Evolutionary conservation across 768 basidiomycete genomes (phyloP).

Genomic region (Boletus vinaceobasis): DNA sequence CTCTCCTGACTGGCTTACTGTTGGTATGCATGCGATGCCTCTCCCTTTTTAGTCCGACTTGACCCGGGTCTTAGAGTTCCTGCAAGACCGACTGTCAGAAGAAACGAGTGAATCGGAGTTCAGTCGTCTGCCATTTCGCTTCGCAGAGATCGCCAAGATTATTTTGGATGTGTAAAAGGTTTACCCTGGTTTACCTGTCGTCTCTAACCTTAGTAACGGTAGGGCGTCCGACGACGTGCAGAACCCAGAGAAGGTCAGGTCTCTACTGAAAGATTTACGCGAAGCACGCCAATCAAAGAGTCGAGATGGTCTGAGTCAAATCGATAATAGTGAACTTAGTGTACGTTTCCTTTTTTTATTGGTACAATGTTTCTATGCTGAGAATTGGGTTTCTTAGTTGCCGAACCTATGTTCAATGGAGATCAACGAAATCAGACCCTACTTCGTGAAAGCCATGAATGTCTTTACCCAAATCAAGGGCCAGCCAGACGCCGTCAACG

Average conservation of each 20-base stretch:
- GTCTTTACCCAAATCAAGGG: constrained; percentile 56
- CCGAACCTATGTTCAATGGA: constrained; percentile 87
- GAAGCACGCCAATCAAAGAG: constrained; percentile 95
- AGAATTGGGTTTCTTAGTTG: constrained; percentile 44
- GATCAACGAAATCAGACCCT: constrained; percentile 90
- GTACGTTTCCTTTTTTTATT: constrained; percentile 42
- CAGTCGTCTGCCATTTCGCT: constrained; percentile 80
- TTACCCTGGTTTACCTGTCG: neutral
- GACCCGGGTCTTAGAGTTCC: constrained; percentile 53
- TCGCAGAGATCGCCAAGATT: constrained; percentile 86
- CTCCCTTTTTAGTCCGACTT: neutral
- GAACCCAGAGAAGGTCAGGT: constrained; percentile 78
- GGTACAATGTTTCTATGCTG: neutral
- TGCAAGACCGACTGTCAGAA: constrained; percentile 67
- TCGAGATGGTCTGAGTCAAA: constrained; percentile 73
- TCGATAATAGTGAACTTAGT: constrained; percentile 80
- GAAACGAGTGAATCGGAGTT: constrained; percentile 77
- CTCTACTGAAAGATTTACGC: constrained; percentile 88
- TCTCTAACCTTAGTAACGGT: neutral
- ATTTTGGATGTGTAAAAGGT: constrained; percentile 84
- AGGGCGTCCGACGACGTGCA: constrained; percentile 91
- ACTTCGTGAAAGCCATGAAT: constrained; percentile 81
- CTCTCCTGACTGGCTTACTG: constrained; percentile 83
- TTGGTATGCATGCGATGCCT: constrained; percentile 52
- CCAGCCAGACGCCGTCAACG: constrained; percentile 8